Conservation (phyloP, 108 stramenopile species). For the Discostella stelligeroides region DNA sequence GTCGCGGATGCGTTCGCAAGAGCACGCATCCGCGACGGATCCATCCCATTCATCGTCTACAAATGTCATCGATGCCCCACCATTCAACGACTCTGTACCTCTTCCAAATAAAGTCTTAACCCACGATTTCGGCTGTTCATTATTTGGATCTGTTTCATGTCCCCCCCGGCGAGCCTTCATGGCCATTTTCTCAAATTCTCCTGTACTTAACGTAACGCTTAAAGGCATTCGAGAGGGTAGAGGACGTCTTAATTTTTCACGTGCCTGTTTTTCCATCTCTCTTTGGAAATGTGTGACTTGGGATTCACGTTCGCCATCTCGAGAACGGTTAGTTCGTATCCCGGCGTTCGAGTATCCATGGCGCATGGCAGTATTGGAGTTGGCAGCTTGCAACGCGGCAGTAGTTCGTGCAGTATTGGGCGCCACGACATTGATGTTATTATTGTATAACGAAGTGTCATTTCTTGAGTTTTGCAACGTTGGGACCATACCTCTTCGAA, state of each 20-base stretch:
- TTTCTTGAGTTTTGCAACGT: background rate
- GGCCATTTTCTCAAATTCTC: constrained; percentile 39
- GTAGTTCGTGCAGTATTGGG: constrained; percentile 8
- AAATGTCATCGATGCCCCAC: constrained; percentile 50
- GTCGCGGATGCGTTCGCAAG: constrained; percentile 50
- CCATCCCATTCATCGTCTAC: constrained; percentile 73
- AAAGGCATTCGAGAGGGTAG: constrained; percentile 75
- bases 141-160: constrained; percentile 25
- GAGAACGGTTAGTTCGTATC: constrained; percentile 9
- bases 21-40: constrained; percentile 73
- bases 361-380: constrained; percentile 7
- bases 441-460: background rate
- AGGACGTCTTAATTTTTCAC: constrained; percentile 53
- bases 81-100: constrained; percentile 4
- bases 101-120: constrained; percentile 15
- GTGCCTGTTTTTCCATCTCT: constrained; percentile 48
- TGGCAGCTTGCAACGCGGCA: constrained; percentile 3
- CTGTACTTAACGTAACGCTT: constrained; percentile 35
- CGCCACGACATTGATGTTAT: background rate
- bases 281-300: constrained; percentile 37
- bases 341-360: constrained; percentile 35
- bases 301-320: constrained; percentile 20
- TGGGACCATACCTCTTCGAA: constrained; percentile 29
- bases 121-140: constrained; percentile 24
- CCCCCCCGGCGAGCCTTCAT: constrained; percentile 39